phyloP scores from a whole-genome alignment of 73 alveolate species.

The Uronychia setigera region DNA sequence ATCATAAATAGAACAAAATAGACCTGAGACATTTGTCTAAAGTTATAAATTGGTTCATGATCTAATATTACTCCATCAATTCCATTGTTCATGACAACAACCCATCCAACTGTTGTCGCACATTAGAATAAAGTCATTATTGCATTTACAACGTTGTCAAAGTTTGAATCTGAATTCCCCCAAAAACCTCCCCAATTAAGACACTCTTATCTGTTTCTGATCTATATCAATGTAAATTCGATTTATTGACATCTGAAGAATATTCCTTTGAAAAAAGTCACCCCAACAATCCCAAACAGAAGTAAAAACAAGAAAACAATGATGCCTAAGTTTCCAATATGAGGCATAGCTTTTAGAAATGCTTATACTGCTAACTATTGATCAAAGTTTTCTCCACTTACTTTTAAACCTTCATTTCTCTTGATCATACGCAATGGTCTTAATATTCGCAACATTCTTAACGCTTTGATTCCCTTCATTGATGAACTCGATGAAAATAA shows the following conservation, averaged over 20 bases:
- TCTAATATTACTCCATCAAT: slow-evolving; percentile 42
- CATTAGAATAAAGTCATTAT: slow-evolving; percentile 55
- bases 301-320: slow-evolving; percentile 51
- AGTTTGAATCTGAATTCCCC: slow-evolving; percentile 50
- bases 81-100: slow-evolving; percentile 43
- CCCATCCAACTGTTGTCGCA: slow-evolving; percentile 55
- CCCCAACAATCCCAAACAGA: slow-evolving; percentile 70
- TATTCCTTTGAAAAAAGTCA: too few relatives aligned
- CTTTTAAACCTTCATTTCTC: too few relatives aligned
- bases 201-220: slow-evolving; percentile 52
- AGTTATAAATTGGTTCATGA: slow-evolving; percentile 9
- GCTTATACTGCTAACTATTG: too few relatives aligned
- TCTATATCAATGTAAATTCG: too few relatives aligned
- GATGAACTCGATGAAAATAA: too few relatives aligned
- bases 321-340: too few relatives aligned
- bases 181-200: slow-evolving; percentile 55
- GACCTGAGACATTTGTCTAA: slow-evolving; percentile 20
- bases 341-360: too few relatives aligned
- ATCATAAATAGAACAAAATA: slow-evolving; percentile 29
- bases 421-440: too few relatives aligned
- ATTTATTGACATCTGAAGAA: slow-evolving; percentile 73
- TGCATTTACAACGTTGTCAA: slow-evolving; percentile 66
- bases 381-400: too few relatives aligned
- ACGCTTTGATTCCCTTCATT: too few relatives aligned
- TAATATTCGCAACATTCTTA: too few relatives aligned